Conservation (phyloP, 257 asterid species). For the Catharanthus roseus region DNA sequence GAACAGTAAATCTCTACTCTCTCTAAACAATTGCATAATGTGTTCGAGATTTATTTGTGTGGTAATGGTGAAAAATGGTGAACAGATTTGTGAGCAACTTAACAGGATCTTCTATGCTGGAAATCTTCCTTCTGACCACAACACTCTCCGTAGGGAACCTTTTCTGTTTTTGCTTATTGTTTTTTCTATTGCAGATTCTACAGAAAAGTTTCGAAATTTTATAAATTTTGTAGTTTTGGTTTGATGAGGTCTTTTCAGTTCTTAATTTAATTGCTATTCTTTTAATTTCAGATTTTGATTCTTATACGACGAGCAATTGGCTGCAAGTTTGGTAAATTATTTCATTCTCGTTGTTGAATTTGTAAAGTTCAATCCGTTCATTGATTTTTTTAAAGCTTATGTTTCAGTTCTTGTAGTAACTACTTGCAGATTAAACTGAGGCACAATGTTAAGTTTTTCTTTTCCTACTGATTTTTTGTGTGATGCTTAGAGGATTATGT, state of each 20-base stretch:
- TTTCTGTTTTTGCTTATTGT: neutral
- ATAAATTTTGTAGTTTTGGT: neutral
- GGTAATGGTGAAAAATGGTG: neutral
- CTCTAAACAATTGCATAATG: neutral
- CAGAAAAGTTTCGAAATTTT: neutral
- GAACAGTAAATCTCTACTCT: slow-evolving; percentile 45
- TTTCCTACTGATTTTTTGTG: neutral
- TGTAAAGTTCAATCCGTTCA: neutral
- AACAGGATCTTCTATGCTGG: slow-evolving; percentile 62
- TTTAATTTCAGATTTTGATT: slow-evolving; percentile 40
- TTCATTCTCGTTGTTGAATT: neutral
- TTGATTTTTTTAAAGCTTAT: neutral
- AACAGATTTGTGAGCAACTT: slow-evolving; percentile 83
- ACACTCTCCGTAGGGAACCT: slow-evolving; percentile 35
- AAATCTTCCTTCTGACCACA: slow-evolving; percentile 45
- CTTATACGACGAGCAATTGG: slow-evolving; percentile 52
- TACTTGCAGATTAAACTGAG: neutral
- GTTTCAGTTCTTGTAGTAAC: neutral
- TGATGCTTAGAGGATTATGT: neutral
- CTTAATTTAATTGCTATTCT: slow-evolving; percentile 1
- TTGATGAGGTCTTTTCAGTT: neutral
- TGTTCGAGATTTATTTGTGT: neutral
- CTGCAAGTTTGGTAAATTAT: slow-evolving; percentile 37
- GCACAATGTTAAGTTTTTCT: neutral
- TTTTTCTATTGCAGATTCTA: neutral